Evolutionary conservation across 306 rosid genomes (phyloP).

Genomic region (Abrus precatorius): DNA sequence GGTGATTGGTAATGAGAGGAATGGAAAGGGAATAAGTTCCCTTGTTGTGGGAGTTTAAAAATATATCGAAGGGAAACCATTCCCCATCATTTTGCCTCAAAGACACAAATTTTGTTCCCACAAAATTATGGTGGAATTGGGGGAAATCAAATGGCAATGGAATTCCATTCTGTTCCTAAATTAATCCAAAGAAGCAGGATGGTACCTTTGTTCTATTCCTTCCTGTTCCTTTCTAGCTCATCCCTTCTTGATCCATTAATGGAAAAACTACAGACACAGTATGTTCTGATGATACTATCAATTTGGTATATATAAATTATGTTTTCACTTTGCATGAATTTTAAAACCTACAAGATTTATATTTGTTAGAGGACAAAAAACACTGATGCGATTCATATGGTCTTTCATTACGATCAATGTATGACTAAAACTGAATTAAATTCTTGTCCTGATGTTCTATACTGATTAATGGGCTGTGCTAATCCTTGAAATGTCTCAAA

Average conservation of each 20-base stretch:
- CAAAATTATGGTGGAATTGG: neutral
- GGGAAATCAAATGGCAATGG: neutral
- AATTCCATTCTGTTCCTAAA: neutral
- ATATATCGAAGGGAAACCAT: neutral
- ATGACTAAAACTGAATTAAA: conserved; percentile 31
- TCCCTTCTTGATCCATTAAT: neutral
- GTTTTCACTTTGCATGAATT: conserved; percentile 36
- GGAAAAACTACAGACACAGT: neutral
- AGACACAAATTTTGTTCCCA: neutral
- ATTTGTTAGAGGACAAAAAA: conserved; percentile 5
- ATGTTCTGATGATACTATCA: conserved; percentile 11
- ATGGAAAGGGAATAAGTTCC: neutral
- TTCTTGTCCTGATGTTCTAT: conserved; percentile 30
- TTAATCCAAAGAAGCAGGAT: neutral
- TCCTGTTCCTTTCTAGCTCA: neutral
- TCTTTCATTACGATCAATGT: neutral
- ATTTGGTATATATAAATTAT: conserved; percentile 17
- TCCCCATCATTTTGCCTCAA: neutral
- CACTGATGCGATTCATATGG: conserved; percentile 29
- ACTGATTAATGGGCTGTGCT: conserved; percentile 29
- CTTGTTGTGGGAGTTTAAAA: conserved; percentile 11
- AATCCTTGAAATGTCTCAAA: conserved; percentile 25
- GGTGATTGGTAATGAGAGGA: conserved; percentile 7
- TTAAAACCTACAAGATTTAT: conserved; percentile 26
- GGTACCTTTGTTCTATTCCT: neutral